These are phyloP conservation scores for Gloeopeniophorella convolvens DNA, from an alignment of 768 basidiomycete species.

Conservation along the genomic window DNA sequence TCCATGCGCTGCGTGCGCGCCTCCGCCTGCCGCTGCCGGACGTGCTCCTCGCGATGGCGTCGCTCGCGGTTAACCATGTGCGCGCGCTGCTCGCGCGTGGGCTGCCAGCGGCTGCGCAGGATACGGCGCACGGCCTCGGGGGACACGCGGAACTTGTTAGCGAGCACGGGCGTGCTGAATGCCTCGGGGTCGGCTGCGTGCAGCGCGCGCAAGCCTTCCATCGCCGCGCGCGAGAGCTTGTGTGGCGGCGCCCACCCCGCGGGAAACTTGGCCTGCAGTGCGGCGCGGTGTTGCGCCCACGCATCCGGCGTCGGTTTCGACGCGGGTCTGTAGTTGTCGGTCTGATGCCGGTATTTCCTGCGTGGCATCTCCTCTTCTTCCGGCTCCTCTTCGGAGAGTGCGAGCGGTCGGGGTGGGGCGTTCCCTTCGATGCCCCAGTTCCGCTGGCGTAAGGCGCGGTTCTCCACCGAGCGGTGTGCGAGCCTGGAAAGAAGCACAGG, in stretches of 20 bases:
- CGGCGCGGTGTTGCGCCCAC: slow-evolving; percentile 27
- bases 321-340: slow-evolving; percentile 14
- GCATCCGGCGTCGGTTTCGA: slow-evolving; percentile 23
- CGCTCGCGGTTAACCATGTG: slow-evolving; percentile 28
- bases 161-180: slow-evolving; percentile 37
- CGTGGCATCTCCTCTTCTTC: slow-evolving; percentile 2
- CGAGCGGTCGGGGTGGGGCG: slow-evolving; percentile 7
- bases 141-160: slow-evolving; percentile 42
- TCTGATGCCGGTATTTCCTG: slow-evolving; percentile 11
- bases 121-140: slow-evolving; percentile 48
- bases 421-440: slow-evolving; percentile 18
- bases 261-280: slow-evolving; percentile 31
- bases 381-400: background rate
- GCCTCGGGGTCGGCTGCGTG: slow-evolving; percentile 37
- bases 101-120: slow-evolving; percentile 39
- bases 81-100: slow-evolving; percentile 28
- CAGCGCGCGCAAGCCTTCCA: slow-evolving; percentile 42
- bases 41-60: slow-evolving; percentile 21
- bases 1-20: slow-evolving; percentile 4
- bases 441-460: background rate
- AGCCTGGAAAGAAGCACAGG: background rate
- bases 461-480: background rate
- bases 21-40: slow-evolving; percentile 16
- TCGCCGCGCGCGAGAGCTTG: slow-evolving; percentile 45
- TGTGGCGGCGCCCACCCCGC: slow-evolving; percentile 46